phyloP scores from a whole-genome alignment of 2,329 filamentous ascomycete species.

The Alternaria triticina region DNA sequence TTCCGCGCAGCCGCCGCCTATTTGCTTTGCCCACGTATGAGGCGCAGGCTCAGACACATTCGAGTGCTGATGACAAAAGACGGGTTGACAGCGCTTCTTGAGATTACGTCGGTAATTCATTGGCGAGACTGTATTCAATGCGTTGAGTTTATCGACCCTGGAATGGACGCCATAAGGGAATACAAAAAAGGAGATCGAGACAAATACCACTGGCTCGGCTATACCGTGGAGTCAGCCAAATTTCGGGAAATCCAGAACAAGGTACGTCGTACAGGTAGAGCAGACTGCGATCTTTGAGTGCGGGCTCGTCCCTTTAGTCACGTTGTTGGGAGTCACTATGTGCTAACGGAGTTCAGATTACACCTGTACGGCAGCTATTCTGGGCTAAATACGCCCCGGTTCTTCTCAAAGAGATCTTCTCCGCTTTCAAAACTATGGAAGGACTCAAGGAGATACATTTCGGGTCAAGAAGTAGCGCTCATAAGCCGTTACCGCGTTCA shows the following conservation, averaged over 20 bases:
- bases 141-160: neutral
- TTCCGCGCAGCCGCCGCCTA: neutral
- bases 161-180: neutral
- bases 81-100: neutral
- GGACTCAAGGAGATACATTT: neutral
- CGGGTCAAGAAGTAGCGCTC: neutral
- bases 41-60: neutral
- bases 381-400: neutral
- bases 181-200: neutral
- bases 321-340: neutral
- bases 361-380: neutral
- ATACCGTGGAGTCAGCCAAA: neutral
- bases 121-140: neutral
- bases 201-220: neutral
- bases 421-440: neutral
- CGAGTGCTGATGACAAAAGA: neutral
- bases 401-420: neutral
- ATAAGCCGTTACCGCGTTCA: neutral
- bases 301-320: neutral
- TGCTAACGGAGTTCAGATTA: neutral
- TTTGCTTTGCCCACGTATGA: neutral
- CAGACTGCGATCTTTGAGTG: neutral
- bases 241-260: neutral
- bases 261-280: neutral
- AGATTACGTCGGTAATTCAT: neutral